phyloP scores from a whole-genome alignment of 2,329 filamentous ascomycete species.

The Passalora sequoiae region DNA sequence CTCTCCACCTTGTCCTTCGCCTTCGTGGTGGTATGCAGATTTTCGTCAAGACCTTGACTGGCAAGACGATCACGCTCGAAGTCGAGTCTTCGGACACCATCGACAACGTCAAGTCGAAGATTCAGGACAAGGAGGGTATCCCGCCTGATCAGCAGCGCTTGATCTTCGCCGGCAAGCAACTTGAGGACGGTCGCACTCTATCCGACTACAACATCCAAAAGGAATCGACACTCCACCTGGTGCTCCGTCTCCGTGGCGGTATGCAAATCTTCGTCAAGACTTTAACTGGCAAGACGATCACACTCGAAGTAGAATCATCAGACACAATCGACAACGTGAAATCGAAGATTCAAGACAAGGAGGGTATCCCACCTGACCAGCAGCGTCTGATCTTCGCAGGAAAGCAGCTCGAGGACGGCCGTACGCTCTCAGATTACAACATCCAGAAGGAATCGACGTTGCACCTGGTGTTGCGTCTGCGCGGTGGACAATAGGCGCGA shows the following conservation, averaged over 20 bases:
- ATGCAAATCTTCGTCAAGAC: constrained; percentile 57
- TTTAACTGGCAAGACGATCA: constrained; percentile 99
- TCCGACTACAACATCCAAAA: no score
- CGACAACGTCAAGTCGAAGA: constrained; percentile 99
- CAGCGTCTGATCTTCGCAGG: constrained; percentile 99
- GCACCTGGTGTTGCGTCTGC: constrained; percentile 94
- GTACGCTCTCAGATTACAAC: constrained; percentile 99
- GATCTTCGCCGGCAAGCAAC: no score
- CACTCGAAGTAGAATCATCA: constrained; percentile 99
- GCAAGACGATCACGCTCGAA: constrained; percentile 99
- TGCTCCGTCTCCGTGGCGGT: constrained; percentile 97
- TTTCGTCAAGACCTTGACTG: constrained; percentile 89
- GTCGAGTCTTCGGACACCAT: constrained; percentile 99
- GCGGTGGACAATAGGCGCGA: constrained; percentile 81
- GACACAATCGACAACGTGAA: constrained; percentile 99
- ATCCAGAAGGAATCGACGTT: constrained; percentile 99
- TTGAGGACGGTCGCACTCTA: no score
- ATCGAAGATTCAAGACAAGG: constrained; percentile 97
- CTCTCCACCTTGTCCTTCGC: constrained; percentile 95
- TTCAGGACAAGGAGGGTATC: no score
- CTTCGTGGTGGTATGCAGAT: constrained; percentile 99
- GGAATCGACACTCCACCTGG: constrained; percentile 97
- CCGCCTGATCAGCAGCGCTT: no score
- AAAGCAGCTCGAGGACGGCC: constrained; percentile 99
- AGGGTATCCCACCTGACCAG: constrained; percentile 98